phyloP scores from a whole-genome alignment of 139 green algal genomes.

The Desmodesmus armatus region DNA sequence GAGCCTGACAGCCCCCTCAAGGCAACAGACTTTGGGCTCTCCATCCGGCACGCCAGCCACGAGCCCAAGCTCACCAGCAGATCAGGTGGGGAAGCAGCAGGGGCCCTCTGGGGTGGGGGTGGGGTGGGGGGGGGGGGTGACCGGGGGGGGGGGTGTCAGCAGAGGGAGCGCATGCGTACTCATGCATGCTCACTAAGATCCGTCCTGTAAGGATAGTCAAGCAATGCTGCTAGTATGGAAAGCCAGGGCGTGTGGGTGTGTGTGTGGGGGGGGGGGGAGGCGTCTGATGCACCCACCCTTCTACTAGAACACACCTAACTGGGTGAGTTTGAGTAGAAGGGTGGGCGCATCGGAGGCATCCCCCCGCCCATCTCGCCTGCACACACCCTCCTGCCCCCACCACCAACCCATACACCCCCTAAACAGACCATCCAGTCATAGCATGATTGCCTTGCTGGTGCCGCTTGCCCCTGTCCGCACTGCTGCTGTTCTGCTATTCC shows the following conservation, averaged over 20 bases:
- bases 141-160: too few relatives aligned
- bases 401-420: constrained; percentile 91
- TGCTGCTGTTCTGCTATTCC: constrained; percentile 42
- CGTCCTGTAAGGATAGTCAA: too few relatives aligned
- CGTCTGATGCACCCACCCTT: too few relatives aligned
- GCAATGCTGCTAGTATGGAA: too few relatives aligned
- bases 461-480: neutral
- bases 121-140: neutral
- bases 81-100: constrained; percentile 47
- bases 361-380: too few relatives aligned
- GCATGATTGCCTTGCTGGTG: neutral
- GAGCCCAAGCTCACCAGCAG: constrained; percentile 83
- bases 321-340: too few relatives aligned
- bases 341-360: too few relatives aligned
- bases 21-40: constrained; percentile 91
- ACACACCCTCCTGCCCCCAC: constrained; percentile 74
- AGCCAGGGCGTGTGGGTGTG: too few relatives aligned
- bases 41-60: constrained; percentile 82
- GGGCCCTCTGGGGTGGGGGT: neutral
- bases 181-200: too few relatives aligned
- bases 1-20: constrained; percentile 79
- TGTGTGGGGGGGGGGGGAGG: too few relatives aligned
- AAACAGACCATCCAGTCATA: constrained; percentile 69
- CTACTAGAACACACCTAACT: too few relatives aligned
- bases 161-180: too few relatives aligned